phyloP scores from a whole-genome alignment of 495 filamentous ascomycete species.

The Neurospora sp. region DNA sequence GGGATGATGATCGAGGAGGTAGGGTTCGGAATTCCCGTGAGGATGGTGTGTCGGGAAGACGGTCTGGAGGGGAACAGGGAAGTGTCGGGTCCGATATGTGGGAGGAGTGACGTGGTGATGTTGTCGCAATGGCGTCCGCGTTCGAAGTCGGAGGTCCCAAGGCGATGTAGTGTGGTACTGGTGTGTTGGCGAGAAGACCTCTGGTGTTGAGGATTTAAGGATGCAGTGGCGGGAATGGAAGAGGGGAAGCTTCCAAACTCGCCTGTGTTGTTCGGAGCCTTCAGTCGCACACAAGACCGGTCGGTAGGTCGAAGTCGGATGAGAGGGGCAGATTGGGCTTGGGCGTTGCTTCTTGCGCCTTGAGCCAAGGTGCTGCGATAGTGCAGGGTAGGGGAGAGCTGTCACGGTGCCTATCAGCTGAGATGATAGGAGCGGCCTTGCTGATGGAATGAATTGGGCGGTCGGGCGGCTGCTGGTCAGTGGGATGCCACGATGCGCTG shows the following conservation, averaged over 20 bases:
- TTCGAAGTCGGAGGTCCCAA: not conserved
- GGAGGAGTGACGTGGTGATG: not conserved
- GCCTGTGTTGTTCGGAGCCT: not conserved
- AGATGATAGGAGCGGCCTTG: not conserved
- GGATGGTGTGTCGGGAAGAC: not conserved
- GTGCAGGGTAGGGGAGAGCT: not conserved
- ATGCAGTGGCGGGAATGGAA: not conserved
- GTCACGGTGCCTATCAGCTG: not conserved
- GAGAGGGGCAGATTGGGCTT: not conserved
- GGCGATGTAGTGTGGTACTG: not conserved
- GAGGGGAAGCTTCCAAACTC: not conserved
- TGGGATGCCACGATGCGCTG: not conserved
- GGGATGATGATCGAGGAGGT: conserved; percentile 1
- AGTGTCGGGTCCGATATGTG: not conserved
- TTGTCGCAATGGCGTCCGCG: not conserved
- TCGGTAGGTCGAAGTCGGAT: not conserved
- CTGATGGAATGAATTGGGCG: not conserved
- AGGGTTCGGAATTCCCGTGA: not conserved
- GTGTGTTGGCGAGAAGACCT: not conserved
- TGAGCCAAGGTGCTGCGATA: not conserved
- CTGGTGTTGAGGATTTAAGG: not conserved
- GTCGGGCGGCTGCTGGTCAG: not conserved
- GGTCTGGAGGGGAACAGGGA: not conserved
- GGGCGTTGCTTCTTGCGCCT: not conserved
- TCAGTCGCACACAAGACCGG: not conserved